phyloP scores from a whole-genome alignment of 129 eudicot species.

The Helianthus tuberosus region DNA sequence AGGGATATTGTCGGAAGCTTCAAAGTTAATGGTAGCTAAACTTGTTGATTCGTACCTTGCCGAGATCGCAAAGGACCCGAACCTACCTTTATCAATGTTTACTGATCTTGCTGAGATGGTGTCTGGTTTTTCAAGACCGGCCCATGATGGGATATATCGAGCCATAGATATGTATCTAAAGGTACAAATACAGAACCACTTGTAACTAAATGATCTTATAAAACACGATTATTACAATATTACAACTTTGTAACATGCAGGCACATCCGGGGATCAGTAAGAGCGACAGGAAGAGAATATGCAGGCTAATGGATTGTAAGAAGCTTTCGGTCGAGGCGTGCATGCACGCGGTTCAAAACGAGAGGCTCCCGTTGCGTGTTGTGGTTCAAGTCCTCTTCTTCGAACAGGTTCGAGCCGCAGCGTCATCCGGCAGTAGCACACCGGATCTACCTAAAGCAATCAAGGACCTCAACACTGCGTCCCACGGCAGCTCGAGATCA shows the following conservation, averaged over 20 bases:
- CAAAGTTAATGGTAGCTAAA: constrained; percentile 20
- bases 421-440: constrained; percentile 8
- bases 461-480: constrained; percentile 7
- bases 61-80: neutral
- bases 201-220: neutral
- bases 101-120: constrained; percentile 6
- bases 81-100: constrained; percentile 10
- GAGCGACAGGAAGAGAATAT: constrained; percentile 9
- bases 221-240: neutral
- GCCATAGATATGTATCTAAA: constrained; percentile 11
- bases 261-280: constrained; percentile 7
- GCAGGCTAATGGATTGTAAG: constrained; percentile 15
- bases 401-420: constrained; percentile 12
- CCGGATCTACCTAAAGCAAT: constrained; percentile 8
- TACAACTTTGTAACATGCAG: neutral
- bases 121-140: constrained; percentile 2
- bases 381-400: constrained; percentile 17
- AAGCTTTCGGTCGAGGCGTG: constrained; percentile 13
- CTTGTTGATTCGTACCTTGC: constrained; percentile 14
- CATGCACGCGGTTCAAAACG: constrained; percentile 14
- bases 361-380: constrained; percentile 13
- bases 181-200: neutral
- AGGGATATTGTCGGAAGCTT: constrained; percentile 18
- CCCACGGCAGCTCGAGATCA: constrained; percentile 11
- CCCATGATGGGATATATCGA: constrained; percentile 14